phyloP scores from a whole-genome alignment of 2,329 filamentous ascomycete species.

The Emericellopsis cladophorae region DNA sequence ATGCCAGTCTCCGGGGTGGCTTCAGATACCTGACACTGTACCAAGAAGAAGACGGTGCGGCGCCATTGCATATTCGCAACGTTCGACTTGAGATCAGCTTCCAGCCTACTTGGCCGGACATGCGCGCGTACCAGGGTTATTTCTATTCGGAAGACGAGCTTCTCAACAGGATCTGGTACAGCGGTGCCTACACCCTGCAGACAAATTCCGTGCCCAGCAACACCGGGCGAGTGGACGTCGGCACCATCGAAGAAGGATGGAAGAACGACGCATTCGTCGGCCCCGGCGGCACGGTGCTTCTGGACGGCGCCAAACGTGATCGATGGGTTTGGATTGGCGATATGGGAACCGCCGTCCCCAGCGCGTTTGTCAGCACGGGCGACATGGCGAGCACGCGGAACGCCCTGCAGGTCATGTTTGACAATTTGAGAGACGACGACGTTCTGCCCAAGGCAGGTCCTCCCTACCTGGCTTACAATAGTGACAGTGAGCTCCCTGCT shows the following conservation, averaged over 20 bases:
- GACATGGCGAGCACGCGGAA: slow-evolving; percentile 37
- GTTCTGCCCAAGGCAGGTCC: slow-evolving; percentile 35
- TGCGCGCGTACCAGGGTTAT: slow-evolving; percentile 40
- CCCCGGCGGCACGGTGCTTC: slow-evolving; percentile 15
- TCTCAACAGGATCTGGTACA: slow-evolving; percentile 41
- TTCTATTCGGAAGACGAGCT: slow-evolving; percentile 34
- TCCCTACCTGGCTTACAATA: slow-evolving; percentile 18
- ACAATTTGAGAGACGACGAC: slow-evolving; percentile 25
- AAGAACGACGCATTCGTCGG: slow-evolving; percentile 19
- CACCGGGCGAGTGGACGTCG: slow-evolving; percentile 8
- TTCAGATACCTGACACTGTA: background rate
- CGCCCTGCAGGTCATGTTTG: slow-evolving; percentile 33
- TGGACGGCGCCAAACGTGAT: slow-evolving; percentile 46
- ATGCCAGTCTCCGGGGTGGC: background rate
- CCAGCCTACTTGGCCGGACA: slow-evolving; percentile 28
- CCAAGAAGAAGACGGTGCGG: background rate
- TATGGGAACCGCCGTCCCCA: slow-evolving; percentile 42
- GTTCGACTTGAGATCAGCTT: slow-evolving; percentile 19
- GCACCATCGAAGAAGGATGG: slow-evolving; percentile 9
- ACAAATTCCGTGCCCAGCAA: slow-evolving; percentile 12
- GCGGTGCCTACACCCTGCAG: slow-evolving; percentile 31
- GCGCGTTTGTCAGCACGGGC: slow-evolving; percentile 39
- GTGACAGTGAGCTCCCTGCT: background rate
- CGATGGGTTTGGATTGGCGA: slow-evolving; percentile 50
- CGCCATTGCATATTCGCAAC: background rate